Evolutionary conservation across 768 basidiomycete species (phyloP), one percentile per base, ranked within the genome.

Genomic region (Boletus vermiculosoides): DNA sequence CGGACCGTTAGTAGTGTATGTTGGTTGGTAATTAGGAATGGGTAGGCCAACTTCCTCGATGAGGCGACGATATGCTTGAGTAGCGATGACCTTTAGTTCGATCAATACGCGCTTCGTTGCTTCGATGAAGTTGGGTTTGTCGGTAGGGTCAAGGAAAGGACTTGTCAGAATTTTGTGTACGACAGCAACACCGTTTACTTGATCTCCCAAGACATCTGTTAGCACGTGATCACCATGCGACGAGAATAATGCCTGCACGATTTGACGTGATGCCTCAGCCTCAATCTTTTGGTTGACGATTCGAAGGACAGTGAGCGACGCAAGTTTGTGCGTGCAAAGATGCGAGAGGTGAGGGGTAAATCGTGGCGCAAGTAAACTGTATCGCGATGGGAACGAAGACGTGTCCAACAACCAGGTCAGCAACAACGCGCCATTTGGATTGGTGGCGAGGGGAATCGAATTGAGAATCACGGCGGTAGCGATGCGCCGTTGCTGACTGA

Each of bases 201-300:
- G 95, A 73, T 99, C 96, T 45, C 88, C 88, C 62, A 99, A 78
- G 45, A 98, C 91, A 67, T 98, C 96, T 13, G 90, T 94, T 40
- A 98, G 78, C 42, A 94, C 92, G 66, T 94, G 89, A 68, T 97
- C 94, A 20, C 84, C 85, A 8, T 87, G 86, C 0, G 93, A 94
- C n/a, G 83, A 83, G 78, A 98, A 97, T 61, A 99, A 76, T 2
- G 93, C 90, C 49, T 94, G 87, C 56, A 96, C 86, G 52, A 98
- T 87, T 63, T 91, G 88, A 47, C 77, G 80, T 20, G 92, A 91
- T 15, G 97, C 96, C 42, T 91, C 84, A 0, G 90, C 87, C 70
- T 98, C 97, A 25, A 88, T 87, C 74, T 92, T 93, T 74, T 99
- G 97, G 69, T 98, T 98, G 72, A 98, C 88, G 64, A 99, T 93